A percentile compares a stretch with the other conserved stretches of the same genome.
These are phyloP conservation scores for Ogataea ganodermae DNA, from an alignment of 805 yeast genomes.

Conservation along the genomic window DNA sequence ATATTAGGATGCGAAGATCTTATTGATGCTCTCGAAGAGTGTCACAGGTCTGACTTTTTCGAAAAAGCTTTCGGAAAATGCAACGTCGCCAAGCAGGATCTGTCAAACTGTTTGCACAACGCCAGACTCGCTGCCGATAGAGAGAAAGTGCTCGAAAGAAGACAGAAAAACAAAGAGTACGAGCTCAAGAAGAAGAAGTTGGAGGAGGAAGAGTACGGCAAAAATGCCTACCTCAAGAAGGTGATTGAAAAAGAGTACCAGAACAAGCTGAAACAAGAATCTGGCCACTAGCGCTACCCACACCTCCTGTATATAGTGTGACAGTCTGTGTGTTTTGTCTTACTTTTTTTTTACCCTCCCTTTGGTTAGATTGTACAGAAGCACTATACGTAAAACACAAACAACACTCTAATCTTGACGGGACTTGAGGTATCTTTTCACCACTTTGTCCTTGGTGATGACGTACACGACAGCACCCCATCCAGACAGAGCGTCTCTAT, in stretches of 20 bases:
- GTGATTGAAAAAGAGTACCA: conserved; percentile 55
- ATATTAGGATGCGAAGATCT: conserved; percentile 70
- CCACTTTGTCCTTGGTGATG: conserved; percentile 87
- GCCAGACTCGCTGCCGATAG: conserved; percentile 68
- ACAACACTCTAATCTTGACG: conserved; percentile 74
- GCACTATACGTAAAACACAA: background rate
- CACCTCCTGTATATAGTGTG: conserved; percentile 1
- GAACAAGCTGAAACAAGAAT: conserved; percentile 7
- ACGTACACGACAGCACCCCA: conserved; percentile 98
- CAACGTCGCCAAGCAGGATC: conserved; percentile 78
- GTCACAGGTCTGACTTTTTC: conserved; percentile 72
- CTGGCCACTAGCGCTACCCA: background rate
- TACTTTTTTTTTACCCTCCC: background rate
- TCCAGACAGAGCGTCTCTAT: conserved; percentile 95
- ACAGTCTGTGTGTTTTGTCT: background rate
- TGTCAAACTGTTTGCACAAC: conserved; percentile 76
- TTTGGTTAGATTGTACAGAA: conserved; percentile 3
- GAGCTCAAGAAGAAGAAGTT: conserved; percentile 59
- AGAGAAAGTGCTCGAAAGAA: conserved; percentile 53
- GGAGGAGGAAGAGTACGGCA: conserved; percentile 81
- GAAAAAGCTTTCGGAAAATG: conserved; percentile 80
- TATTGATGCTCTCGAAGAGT: conserved; percentile 85
- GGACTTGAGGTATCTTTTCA: conserved; percentile 83
- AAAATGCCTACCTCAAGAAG: conserved; percentile 66
- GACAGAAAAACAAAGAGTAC: conserved; percentile 55